Evolutionary conservation across 2,329 filamentous ascomycete genomes (phyloP).

Genomic region (Ramularia endophylla): DNA sequence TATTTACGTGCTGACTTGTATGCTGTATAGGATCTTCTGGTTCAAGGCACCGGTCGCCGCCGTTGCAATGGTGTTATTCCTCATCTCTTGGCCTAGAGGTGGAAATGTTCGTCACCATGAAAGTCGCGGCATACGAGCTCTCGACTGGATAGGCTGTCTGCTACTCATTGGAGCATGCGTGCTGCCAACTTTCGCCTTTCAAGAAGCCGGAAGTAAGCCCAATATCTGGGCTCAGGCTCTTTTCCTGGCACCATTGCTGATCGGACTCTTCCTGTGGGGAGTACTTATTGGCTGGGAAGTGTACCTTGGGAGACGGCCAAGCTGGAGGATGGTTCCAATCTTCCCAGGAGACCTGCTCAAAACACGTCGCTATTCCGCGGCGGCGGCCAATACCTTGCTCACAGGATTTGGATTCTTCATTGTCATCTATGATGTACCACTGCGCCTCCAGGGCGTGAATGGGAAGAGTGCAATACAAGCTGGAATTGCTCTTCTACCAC

Average conservation of each 20-base stretch:
- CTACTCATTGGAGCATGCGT: not conserved
- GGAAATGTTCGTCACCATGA: not conserved
- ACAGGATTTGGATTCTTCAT: constrained; percentile 19
- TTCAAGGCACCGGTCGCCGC: constrained; percentile 52
- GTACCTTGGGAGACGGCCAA: not conserved
- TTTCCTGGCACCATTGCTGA: not conserved
- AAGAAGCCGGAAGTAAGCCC: not conserved
- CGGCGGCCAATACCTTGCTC: constrained; percentile 5
- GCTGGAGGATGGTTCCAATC: not conserved
- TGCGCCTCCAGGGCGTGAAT: constrained; percentile 20
- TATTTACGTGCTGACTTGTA: not conserved
- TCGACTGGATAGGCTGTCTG: not conserved
- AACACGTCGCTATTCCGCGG: not conserved
- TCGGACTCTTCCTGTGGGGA: not conserved
- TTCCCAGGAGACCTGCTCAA: not conserved
- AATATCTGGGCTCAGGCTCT: not conserved
- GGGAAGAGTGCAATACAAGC: constrained; percentile 12
- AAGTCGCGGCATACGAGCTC: not conserved
- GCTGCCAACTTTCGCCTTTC: not conserved
- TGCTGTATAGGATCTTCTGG: constrained; percentile 15
- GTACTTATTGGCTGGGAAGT: not conserved
- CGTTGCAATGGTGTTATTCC: constrained; percentile 44
- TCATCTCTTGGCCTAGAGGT: constrained; percentile 47
- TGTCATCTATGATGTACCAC: constrained; percentile 16
- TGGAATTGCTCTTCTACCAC: constrained; percentile 15